Conservation (phyloP, 768 basidiomycete genomes). For the Kwoniella sp. region DNA sequence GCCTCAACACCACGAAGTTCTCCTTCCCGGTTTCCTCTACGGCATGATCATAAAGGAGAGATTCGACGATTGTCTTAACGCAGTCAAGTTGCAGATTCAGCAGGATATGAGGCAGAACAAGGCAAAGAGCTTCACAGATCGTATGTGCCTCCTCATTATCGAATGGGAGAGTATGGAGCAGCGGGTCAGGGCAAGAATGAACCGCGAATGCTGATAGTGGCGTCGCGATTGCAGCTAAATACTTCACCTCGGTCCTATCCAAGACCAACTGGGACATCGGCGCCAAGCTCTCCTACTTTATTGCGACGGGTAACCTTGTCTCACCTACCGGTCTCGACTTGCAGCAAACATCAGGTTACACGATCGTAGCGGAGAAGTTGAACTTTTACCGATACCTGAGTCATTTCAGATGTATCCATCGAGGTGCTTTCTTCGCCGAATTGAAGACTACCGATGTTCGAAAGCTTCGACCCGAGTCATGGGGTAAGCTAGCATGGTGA, state of each 20-base stretch:
- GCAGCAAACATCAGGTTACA: slow-evolving; percentile 97
- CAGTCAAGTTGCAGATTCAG: slow-evolving; percentile 64
- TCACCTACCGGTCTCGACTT: slow-evolving; percentile 94
- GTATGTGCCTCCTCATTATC: too few relatives aligned
- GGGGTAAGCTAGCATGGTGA: slow-evolving; percentile 86
- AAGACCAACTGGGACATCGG: slow-evolving; percentile 92
- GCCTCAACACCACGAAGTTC: slow-evolving; percentile 95
- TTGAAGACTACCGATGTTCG: slow-evolving; percentile 97
- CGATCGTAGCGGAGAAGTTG: slow-evolving; percentile 96
- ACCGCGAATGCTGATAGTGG: not conserved
- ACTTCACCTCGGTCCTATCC: slow-evolving; percentile 72
- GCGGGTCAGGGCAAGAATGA: not conserved
- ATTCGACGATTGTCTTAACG: slow-evolving; percentile 80
- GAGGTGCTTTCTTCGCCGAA: slow-evolving; percentile 98
- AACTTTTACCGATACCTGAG: slow-evolving; percentile 98
- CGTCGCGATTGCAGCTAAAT: slow-evolving; percentile 63
- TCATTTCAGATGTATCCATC: slow-evolving; percentile 97
- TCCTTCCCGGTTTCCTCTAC: slow-evolving; percentile 88
- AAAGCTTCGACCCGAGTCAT: slow-evolving; percentile 93
- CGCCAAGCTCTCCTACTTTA: slow-evolving; percentile 83
- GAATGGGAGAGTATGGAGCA: too few relatives aligned
- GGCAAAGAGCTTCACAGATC: slow-evolving; percentile 79
- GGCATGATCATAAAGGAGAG: slow-evolving; percentile 98
- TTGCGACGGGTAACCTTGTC: slow-evolving; percentile 93
- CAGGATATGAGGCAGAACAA: slow-evolving; percentile 76